These are phyloP conservation scores for Prosopis cineraria DNA, from an alignment of 306 rosid genomes.

Conservation along the genomic window DNA sequence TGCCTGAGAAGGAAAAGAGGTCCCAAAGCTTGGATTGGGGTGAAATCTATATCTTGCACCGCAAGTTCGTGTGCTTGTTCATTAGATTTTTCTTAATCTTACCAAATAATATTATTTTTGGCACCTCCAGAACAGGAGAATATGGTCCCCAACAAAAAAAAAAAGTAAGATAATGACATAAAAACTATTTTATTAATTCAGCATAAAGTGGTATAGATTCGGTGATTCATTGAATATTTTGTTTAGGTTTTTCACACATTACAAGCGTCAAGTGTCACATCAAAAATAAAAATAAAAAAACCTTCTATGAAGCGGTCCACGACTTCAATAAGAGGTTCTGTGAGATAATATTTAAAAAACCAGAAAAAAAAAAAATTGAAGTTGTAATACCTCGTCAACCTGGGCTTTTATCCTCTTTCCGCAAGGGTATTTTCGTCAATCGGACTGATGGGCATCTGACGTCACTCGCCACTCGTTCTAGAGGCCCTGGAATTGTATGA, in stretches of 20 bases:
- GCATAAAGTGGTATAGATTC: not conserved
- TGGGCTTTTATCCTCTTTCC: not conserved
- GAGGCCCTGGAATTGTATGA: constrained; percentile 11
- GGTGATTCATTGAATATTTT: not conserved
- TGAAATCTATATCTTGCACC: not conserved
- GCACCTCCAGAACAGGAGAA: not conserved
- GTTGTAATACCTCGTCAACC: no score
- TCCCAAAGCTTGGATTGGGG: not conserved
- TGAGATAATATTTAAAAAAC: not conserved
- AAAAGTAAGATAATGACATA: constrained; percentile 4
- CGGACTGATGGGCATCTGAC: no score
- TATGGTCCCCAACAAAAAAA: not conserved
- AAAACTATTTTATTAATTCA: not conserved
- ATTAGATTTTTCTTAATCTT: no score
- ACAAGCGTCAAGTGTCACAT: not conserved
- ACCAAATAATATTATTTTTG: not conserved
- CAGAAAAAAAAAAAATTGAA: no score
- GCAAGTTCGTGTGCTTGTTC: not conserved
- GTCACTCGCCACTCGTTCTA: not conserved
- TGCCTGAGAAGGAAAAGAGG: not conserved
- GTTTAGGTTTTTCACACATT: not conserved
- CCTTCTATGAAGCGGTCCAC: not conserved
- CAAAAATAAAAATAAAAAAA: not conserved
- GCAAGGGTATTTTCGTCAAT: constrained; percentile 22
- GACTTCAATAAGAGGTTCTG: not conserved